A percentile compares a stretch with the other conserved stretches of the same genome.
Conservation (phyloP, 495 filamentous ascomycete species). For the Xylaria grammica region DNA sequence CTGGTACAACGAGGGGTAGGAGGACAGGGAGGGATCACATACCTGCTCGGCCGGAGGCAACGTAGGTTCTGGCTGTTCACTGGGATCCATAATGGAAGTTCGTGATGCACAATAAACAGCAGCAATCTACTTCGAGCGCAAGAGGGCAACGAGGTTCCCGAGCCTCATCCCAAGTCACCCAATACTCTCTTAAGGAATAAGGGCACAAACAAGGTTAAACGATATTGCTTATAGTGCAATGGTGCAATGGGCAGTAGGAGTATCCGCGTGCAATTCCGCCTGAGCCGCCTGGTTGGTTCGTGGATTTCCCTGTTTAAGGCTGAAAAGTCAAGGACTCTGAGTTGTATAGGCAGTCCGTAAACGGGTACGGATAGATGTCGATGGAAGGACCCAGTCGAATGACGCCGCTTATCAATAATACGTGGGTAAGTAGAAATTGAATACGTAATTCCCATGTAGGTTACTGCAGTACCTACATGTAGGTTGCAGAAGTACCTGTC, state of each 20-base stretch:
- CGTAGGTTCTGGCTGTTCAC: conserved; percentile 29
- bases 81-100: conserved; percentile 32
- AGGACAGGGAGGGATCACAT: conserved; percentile 10
- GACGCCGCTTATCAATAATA: conserved; percentile 19
- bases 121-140: conserved; percentile 5
- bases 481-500: no score
- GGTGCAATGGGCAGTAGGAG: not conserved
- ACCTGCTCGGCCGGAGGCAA: conserved; percentile 39
- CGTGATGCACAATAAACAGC: not conserved
- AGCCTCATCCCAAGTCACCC: conserved; percentile 19
- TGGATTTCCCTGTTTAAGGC: no score
- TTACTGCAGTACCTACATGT: not conserved
- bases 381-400: conserved; percentile 16
- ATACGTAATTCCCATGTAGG: not conserved
- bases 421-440: not conserved
- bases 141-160: conserved; percentile 4
- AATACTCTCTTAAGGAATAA: not conserved
- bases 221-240: not conserved
- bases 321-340: not conserved
- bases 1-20: not conserved
- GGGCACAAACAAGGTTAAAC: not conserved
- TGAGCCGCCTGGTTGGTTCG: not conserved
- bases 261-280: not conserved
- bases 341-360: not conserved
- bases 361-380: no score